These are phyloP conservation scores for Cordyceps fumosorosea DNA, from an alignment of 2,329 filamentous ascomycete genomes.

Conservation along the genomic window DNA sequence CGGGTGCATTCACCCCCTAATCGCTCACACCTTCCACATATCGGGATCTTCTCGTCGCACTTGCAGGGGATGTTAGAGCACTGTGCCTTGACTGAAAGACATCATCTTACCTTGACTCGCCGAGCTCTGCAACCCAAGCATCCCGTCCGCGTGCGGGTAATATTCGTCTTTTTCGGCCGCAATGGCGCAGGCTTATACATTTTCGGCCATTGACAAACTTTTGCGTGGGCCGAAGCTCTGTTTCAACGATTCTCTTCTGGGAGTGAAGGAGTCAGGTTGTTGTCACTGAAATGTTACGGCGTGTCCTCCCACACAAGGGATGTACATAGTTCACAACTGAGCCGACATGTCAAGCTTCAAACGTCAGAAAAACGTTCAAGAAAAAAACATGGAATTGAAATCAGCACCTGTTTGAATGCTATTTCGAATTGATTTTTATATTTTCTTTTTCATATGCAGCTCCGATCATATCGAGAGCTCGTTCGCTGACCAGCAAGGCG, in stretches of 20 bases:
- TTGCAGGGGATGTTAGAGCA: neutral
- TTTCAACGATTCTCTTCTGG: neutral
- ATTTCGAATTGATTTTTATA: neutral
- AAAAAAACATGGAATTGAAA: too few relatives aligned
- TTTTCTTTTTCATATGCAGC: neutral
- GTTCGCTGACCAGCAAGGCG: too few relatives aligned
- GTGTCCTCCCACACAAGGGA: too few relatives aligned
- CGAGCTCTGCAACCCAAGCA: constrained; percentile 16
- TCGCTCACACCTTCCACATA: constrained; percentile 9
- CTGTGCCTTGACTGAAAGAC: neutral
- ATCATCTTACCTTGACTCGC: constrained; percentile 16
- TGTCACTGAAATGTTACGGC: too few relatives aligned
- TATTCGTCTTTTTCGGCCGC: constrained; percentile 19
- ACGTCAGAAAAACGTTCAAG: too few relatives aligned
- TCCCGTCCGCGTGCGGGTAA: constrained; percentile 18
- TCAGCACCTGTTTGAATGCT: too few relatives aligned
- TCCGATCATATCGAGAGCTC: neutral
- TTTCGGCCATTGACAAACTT: neutral
- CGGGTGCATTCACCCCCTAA: constrained; percentile 4
- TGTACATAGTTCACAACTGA: too few relatives aligned
- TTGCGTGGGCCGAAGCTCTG: neutral
- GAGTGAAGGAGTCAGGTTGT: neutral
- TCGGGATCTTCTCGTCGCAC: constrained; percentile 13
- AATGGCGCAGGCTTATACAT: constrained; percentile 20
- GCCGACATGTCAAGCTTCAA: too few relatives aligned